A percentile compares a stretch with the other conserved stretches of the same genome.
phyloP scores from a whole-genome alignment of 2,329 filamentous ascomycete species.

The Rutstroemia sp. region DNA sequence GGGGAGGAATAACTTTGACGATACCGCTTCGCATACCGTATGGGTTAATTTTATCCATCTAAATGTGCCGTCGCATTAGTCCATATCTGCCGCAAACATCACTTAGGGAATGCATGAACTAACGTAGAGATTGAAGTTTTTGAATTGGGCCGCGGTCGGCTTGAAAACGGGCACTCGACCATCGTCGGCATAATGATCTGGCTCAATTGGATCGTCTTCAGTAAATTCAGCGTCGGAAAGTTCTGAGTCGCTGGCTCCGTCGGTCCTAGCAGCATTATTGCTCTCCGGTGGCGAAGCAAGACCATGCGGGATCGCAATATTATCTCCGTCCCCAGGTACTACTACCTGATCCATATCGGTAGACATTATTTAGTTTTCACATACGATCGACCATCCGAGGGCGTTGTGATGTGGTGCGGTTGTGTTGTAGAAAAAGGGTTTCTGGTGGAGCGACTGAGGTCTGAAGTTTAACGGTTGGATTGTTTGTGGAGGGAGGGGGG shows the following conservation, averaged over 20 bases:
- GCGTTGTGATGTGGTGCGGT: not conserved
- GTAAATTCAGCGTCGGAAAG: constrained; percentile 53
- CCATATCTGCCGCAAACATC: not conserved
- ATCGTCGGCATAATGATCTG: constrained; percentile 66
- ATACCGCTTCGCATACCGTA: constrained; percentile 98
- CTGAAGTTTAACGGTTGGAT: constrained; percentile 2
- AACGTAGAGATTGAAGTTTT: constrained; percentile 87
- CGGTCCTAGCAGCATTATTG: constrained; percentile 52
- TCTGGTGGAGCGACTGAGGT: not conserved
- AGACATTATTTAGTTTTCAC: constrained; percentile 22
- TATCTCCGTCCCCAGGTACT: constrained; percentile 16
- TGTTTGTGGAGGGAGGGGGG: constrained; percentile 4
- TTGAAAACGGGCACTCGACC: constrained; percentile 90
- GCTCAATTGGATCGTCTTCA: constrained; percentile 65
- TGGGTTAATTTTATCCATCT: constrained; percentile 75
- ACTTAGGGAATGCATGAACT: constrained; percentile 27
- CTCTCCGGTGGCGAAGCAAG: constrained; percentile 58
- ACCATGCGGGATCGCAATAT: constrained; percentile 15
- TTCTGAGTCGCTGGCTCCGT: constrained; percentile 51
- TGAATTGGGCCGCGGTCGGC: constrained; percentile 91
- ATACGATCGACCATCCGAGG: constrained; percentile 20
- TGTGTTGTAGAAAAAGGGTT: not conserved
- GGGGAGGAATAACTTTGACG: constrained; percentile 87
- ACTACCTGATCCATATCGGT: constrained; percentile 20
- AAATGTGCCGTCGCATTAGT: constrained; percentile 14